A percentile compares a stretch with the other conserved stretches of the same genome.
Conservation (phyloP, 495 filamentous ascomycete species). For the Apodospora peruviana region DNA sequence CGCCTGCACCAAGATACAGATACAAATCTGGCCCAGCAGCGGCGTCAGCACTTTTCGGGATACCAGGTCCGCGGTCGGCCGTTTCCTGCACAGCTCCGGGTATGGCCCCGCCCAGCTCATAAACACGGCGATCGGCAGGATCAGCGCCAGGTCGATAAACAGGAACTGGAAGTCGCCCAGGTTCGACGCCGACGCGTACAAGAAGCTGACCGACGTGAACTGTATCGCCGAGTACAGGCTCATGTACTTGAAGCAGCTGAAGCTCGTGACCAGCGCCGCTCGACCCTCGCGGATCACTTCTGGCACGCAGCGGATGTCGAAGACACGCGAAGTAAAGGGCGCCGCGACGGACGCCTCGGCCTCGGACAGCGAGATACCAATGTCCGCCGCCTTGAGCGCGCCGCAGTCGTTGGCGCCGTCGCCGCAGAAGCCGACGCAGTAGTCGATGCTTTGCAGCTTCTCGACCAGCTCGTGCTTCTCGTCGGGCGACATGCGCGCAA, state of each 20-base stretch:
- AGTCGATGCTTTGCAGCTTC: slow-evolving; percentile 93
- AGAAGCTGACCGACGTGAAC: slow-evolving; percentile 96
- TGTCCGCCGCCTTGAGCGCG: slow-evolving; percentile 94
- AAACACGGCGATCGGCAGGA: slow-evolving; percentile 94
- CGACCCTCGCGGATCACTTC: slow-evolving; percentile 93
- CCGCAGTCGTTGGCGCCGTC: slow-evolving; percentile 99
- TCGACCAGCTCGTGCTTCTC: slow-evolving; percentile 98
- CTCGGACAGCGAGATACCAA: slow-evolving; percentile 97
- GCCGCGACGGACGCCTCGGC: slow-evolving; percentile 97
- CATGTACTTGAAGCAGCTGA: slow-evolving; percentile 99
- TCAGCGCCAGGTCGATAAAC: slow-evolving; percentile 88
- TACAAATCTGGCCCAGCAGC: slow-evolving; percentile 79
- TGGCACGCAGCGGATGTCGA: slow-evolving; percentile 95
- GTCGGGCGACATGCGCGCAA: slow-evolving; percentile 97
- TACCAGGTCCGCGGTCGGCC: slow-evolving; percentile 88
- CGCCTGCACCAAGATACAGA: slow-evolving; percentile 75
- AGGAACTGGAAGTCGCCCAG: slow-evolving; percentile 97
- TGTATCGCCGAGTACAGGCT: slow-evolving; percentile 98
- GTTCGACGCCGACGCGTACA: slow-evolving; percentile 94
- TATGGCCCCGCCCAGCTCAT: slow-evolving; percentile 96
- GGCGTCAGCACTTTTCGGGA: slow-evolving; percentile 89
- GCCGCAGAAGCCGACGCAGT: slow-evolving; percentile 94
- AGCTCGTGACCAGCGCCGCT: slow-evolving; percentile 91
- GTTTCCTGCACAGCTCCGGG: slow-evolving; percentile 70
- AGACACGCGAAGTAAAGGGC: slow-evolving; percentile 91